Base-by-base conservation (phyloP, 2,329 filamentous ascomycete genomes). In the Colletotrichum sp. region DNA sequence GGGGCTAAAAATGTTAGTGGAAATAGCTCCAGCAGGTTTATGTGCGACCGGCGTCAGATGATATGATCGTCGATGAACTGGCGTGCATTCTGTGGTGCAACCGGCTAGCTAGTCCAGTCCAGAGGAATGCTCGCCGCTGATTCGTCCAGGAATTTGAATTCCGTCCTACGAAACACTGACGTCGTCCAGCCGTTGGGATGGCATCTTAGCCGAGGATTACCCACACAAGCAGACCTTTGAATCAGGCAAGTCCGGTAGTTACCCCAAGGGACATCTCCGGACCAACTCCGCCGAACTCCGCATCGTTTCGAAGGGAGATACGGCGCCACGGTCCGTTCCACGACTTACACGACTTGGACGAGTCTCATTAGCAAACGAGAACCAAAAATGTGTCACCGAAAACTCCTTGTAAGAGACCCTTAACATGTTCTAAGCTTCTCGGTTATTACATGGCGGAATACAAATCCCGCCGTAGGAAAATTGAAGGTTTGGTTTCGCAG, bases 71-170 rank as follows among this genome's bases (percentile, higher is more conserved):
- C 24, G 24, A 16, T 28, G 16, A 18, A 57, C 43, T n/a, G 21
- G 65, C 65, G 18, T 12, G n/a, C 32, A 52, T 21, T 21, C 60
- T 55, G n/a, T 15, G 30, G 24, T 55, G 43, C 24, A 36, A 57
- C 43, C 59, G 16, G 65, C 65, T 3, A 18, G n/a, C 32, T 16
- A 18, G n/a, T 7, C 10, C 6, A 28, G 26, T 13, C 43, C 43
- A 52, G n/a, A 52, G n/a, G n/a, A 52, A 21, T 52, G 2, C 43
- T 52, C 43, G 24, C n/a, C 9, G 64, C 21, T 68, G 64, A 68
- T 68, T 72, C 55, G 71, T 48, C 21, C 16, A 67, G 52, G 61
- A 72, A 68, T 43, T 67, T 68, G 64, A 52, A 61, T 72, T 68
- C 52, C 71, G 64, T 36, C 21, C 24, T 9, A 63, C 18, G 13